These are phyloP conservation scores for Oryza rufipogon DNA, from an alignment of 176 grass and related monocot species.

Conservation along the genomic window DNA sequence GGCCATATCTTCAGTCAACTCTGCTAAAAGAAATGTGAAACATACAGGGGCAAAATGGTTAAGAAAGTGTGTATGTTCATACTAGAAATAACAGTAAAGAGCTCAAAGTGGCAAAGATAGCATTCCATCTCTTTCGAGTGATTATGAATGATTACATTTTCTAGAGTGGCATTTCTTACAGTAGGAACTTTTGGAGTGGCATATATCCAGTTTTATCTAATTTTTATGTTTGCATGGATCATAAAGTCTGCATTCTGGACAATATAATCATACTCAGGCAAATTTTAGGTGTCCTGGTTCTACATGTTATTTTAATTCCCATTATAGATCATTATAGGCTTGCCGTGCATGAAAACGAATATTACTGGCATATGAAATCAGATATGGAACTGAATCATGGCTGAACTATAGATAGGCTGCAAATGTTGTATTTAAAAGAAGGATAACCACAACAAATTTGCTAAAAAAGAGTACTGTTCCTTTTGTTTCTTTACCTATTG, in stretches of 20 bases:
- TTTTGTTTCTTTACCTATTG: conserved; percentile 17
- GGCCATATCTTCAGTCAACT: too few species aligned
- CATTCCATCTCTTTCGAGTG: neutral
- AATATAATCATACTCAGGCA: neutral
- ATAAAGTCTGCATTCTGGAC: neutral
- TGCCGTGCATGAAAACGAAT: neutral
- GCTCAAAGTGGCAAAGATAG: neutral
- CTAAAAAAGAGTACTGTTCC: neutral
- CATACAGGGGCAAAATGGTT: neutral
- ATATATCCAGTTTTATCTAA: neutral
- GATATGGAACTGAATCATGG: conserved; percentile 22
- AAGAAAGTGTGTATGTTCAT: neutral
- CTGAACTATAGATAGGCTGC: conserved; percentile 1
- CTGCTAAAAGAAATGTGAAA: too few species aligned
- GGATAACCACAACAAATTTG: neutral
- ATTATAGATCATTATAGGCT: neutral
- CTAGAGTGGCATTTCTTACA: neutral
- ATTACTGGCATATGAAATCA: neutral
- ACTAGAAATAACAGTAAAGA: neutral
- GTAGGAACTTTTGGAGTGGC: neutral
- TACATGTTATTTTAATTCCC: neutral
- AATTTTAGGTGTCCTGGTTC: neutral
- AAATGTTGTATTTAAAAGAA: neutral
- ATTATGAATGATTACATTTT: too few species aligned
- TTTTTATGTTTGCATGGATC: neutral